Base-by-base conservation (phyloP, 106 monocot genomes). In the Amphibolis antarctica region DNA sequence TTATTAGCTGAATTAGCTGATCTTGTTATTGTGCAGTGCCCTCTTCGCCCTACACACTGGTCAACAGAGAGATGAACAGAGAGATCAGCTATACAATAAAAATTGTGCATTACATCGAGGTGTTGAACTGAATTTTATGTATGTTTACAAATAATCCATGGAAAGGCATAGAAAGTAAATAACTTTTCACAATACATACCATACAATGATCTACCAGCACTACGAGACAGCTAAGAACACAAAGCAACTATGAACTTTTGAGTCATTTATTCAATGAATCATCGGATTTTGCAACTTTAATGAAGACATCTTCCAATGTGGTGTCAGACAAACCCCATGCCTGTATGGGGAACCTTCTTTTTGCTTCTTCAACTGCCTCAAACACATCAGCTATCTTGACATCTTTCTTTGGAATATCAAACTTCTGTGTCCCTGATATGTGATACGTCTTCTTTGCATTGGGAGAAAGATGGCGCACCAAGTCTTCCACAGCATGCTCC, bases 261-360 rank as follows among this genome's bases (percentile, higher is more conserved):
- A 53, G 22, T 36, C 4, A 4, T 7, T 7, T 49, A 13, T 21
- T 28, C 12, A 25, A 28, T 31, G 29, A 60, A 31, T 18, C 28
- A 3, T 28, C 45, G 15, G 3, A 15, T 45, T 63, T 43, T 21
- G 80, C 89, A 44, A 89, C 89, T 53, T 82, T 82, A 51, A 85
- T 80, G 72, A 89, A 89, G 62, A 89, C 85, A 65, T 89, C 89
- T 50, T 85, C 89, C 53, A 89, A 59, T 15, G 82, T 85, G 19
- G 89, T 82, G 57, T 85, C 78, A 18, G 75, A 80, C 42, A 89
- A 54, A 1, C 85, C 89, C 85, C 82, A 85, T 12, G 89, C 89
- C 9, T 85, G 65, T 21, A 89, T 75, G 18, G 64, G 44, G 45
- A 89, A 73, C 24, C 55, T 74, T 18, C 28, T 77, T 62, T 82